Evolutionary conservation across 1,284 basidiomycete species (phyloP), one percentile per base, ranked within the genome.

Genomic region (Papiliotrema terrestris): DNA sequence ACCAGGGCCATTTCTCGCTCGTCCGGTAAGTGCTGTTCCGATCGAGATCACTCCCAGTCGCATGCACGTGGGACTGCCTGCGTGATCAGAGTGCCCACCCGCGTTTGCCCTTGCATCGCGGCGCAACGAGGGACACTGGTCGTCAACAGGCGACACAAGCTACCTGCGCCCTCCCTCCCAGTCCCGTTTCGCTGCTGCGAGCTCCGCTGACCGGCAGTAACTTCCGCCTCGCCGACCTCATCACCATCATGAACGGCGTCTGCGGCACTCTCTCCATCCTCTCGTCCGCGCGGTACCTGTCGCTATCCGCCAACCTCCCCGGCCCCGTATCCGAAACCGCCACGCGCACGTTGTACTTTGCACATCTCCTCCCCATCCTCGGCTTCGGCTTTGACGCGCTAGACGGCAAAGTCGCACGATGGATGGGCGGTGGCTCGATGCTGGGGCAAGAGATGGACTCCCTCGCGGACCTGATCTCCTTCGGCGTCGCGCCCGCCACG

Each of bases 221-320:
- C 78, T 98, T 99, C 75, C 91, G 94, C 56, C 84, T 98, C 36
- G 95, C 95, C 65, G 95, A 99, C 79, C 83, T 96, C 45, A 92
- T 99, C 69, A 99, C 95, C n/a, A 91, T 99, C 63, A 95, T 96
- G 87, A 99, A 99, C 73, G 96, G 96, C 41, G 90, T 98, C 74
- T 99, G 96, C 78, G 96, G 96, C 56, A 91, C 91, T 15, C 88
- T 97, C 67, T 97, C 94, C 41, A 76, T 76, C 66, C 83, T 99
- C 62, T 95, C 95, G 75, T 93, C 89, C 37, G 94, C 91, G 8
- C 91, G 88, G 39, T 86, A 87, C 57, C 95, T 95, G 78, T 82
- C 95, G 61, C 69, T 90, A 52, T 88, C 88, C 26, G 85, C 87
- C 62, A 91, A 98, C 74, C 61, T 74, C 9, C 67, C 72, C 35